A percentile compares a stretch with the other conserved stretches of the same genome.
Evolutionary conservation across 805 yeast genomes (phyloP).

Genomic region (Monosporozyma solicola): DNA sequence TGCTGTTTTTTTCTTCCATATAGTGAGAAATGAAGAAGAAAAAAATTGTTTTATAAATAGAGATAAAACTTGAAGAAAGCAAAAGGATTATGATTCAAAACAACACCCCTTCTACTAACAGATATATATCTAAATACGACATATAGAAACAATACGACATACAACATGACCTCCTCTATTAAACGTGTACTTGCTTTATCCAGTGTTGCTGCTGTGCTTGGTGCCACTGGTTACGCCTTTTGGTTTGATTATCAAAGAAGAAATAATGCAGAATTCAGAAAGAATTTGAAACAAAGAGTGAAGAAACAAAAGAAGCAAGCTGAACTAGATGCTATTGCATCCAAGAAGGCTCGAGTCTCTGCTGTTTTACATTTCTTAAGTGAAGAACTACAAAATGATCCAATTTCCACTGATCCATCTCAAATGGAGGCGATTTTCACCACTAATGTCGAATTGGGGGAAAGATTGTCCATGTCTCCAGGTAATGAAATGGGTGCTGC

Average conservation of each 20-base stretch:
- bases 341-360: constrained; percentile 51
- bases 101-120: background rate
- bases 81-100: background rate
- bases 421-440: constrained; percentile 76
- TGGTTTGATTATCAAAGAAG: constrained; percentile 94
- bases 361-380: constrained; percentile 53
- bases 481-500: constrained; percentile 78
- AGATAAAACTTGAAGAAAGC: background rate
- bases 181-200: constrained; percentile 3
- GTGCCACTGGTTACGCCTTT: constrained; percentile 62
- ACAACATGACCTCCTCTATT: background rate
- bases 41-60: background rate
- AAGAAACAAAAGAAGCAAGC: constrained; percentile 45
- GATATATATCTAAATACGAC: background rate
- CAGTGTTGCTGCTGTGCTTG: constrained; percentile 35
- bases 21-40: background rate
- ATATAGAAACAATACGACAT: background rate
- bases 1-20: background rate
- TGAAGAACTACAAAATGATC: constrained; percentile 57
- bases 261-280: constrained; percentile 72
- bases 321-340: constrained; percentile 36
- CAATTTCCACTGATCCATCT: constrained; percentile 60
- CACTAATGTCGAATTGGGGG: constrained; percentile 77
- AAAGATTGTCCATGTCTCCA: constrained; percentile 58
- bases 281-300: constrained; percentile 52